phyloP scores from a whole-genome alignment of 2,329 filamentous ascomycete genomes.

The Diaporthe destruens region DNA sequence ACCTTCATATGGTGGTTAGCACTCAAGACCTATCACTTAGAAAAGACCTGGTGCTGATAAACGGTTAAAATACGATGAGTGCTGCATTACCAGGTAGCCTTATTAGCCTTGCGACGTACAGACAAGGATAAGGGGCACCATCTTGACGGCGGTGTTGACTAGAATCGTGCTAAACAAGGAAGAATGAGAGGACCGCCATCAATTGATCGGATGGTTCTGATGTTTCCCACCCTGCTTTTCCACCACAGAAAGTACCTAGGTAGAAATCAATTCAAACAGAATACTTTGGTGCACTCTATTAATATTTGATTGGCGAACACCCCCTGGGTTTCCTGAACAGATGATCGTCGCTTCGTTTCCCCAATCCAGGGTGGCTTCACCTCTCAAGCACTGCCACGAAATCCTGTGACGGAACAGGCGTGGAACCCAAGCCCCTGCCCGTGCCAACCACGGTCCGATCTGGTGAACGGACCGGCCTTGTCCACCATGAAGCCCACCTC shows the following conservation, averaged over 20 bases:
- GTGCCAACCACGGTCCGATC: background rate
- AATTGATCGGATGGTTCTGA: background rate
- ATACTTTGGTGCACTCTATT: background rate
- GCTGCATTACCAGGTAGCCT: no score
- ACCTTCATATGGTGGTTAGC: no score
- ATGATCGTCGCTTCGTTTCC: constrained; percentile 3
- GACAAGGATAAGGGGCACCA: no score
- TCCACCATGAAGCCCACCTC: constrained; percentile 43
- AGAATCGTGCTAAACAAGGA: background rate
- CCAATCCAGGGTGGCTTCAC: background rate
- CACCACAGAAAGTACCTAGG: background rate
- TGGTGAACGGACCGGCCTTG: background rate
- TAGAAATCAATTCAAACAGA: background rate
- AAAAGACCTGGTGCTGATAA: no score
- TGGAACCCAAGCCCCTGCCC: background rate
- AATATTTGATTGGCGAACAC: background rate
- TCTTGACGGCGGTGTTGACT: no score
- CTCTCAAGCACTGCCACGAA: background rate
- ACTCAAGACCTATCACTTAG: no score
- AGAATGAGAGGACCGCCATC: background rate
- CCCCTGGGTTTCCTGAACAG: no score
- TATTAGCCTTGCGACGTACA: no score
- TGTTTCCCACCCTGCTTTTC: background rate
- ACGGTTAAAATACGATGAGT: no score
- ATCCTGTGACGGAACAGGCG: background rate